Base-by-base conservation (phyloP, 805 yeast species). In the Deakozyma indianensis region DNA sequence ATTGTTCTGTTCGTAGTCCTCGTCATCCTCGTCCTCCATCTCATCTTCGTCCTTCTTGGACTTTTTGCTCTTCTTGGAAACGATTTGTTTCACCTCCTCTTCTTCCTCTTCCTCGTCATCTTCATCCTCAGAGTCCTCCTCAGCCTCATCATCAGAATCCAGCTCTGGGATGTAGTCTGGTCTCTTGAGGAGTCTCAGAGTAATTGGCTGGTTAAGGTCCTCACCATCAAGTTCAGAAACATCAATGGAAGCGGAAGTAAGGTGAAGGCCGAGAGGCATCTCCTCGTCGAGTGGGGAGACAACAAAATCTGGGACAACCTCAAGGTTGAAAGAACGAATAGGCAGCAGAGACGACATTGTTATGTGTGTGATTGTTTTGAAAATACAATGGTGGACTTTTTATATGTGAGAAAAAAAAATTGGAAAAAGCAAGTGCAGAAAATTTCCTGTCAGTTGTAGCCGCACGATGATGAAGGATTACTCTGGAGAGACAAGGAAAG, bases 241-340 rank as follows among this genome's bases (percentile, higher is more conserved):
- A 67, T 90, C 96, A 58, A 92, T 73, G 49, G 98, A 94, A 51
- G 96, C 98, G 75, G 90, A 74, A 45, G 97, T 88, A 58, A 90
- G 64, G 67, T 94, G 83, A 55, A 90, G 78, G 50, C 96, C 81
- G 54, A 84, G 83, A 44, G 96, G 96, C 63, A 78, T 79, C 49
- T 83, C 94, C 49, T 78, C 81, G 52, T 81, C 84, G 60, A 84
- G 77, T 49, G 96, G 95, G 44, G 87, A 87, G 40, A 79, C 78
- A 54, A 96, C 95, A 55, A 76, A 70, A 61, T 82, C 92, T 56
- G 98, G 98, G 64, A 74, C 71, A 52, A 90, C 74, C 56, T 83
- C 86, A 65, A 86, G 72, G 70, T 81, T 81, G 71, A 78, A 88
- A 18, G 95, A 79, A 53, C 95, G 81, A 63, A 88, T 69, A 51